Conservation (phyloP, 371 early-diverging fungal genomes). For the Circinella minor region DNA sequence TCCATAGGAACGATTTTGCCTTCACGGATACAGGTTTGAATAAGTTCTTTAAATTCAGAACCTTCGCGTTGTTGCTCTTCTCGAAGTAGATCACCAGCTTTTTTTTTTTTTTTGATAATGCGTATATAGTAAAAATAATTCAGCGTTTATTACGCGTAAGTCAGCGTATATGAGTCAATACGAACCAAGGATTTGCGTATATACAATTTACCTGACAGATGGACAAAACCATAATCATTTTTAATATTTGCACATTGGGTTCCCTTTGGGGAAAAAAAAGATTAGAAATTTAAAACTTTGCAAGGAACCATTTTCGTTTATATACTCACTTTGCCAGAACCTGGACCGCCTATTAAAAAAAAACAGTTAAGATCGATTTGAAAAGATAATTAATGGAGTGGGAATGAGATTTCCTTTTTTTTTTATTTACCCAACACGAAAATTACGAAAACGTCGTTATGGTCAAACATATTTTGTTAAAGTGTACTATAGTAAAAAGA, state of each 20-base stretch:
- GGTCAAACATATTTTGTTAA: not conserved
- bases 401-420: not conserved
- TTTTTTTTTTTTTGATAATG: not conserved
- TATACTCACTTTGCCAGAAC: conserved; percentile 65
- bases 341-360: conserved; percentile 72
- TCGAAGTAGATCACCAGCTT: conserved; percentile 95
- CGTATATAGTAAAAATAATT: too few species aligned
- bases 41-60: conserved; percentile 90
- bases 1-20: conserved; percentile 96
- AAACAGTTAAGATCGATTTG: not conserved
- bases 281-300: too few species aligned
- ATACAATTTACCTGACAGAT: conserved; percentile 80
- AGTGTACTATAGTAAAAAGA: not conserved
- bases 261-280: conserved; percentile 57
- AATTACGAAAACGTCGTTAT: not conserved
- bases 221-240: conserved; percentile 90
- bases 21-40: conserved; percentile 88
- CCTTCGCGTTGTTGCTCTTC: conserved; percentile 85
- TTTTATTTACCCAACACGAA: conserved; percentile 1
- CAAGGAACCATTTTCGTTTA: too few species aligned
- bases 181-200: not conserved
- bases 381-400: not conserved
- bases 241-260: conserved; percentile 92
- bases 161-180: not conserved
- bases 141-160: too few species aligned